phyloP scores from a whole-genome alignment of 2,329 filamentous ascomycete genomes.

The Epichloe sibirici region DNA sequence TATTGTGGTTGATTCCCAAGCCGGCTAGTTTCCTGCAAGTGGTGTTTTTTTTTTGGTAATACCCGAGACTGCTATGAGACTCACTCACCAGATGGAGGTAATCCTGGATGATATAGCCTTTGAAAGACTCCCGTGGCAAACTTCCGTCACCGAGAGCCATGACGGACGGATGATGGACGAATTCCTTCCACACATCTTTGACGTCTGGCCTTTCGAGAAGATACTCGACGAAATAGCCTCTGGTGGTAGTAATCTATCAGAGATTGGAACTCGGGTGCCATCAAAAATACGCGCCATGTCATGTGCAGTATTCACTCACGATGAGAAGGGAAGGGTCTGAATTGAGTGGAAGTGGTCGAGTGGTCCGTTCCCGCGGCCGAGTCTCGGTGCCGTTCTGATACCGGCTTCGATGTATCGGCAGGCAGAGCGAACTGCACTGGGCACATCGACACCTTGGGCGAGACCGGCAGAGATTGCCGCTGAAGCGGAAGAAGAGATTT shows the following conservation, averaged over 20 bases:
- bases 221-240: conserved; percentile 74
- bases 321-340: conserved; percentile 54
- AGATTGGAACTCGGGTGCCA: background rate
- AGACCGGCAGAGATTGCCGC: conserved; percentile 67
- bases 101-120: conserved; percentile 81
- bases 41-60: too few relatives aligned
- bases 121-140: conserved; percentile 66
- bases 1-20: too few relatives aligned
- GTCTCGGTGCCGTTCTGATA: conserved; percentile 49
- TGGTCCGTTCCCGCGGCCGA: conserved; percentile 58
- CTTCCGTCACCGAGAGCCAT: conserved; percentile 62
- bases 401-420: conserved; percentile 61
- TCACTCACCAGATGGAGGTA: conserved; percentile 76
- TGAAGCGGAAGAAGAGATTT: conserved; percentile 13
- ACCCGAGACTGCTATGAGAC: conserved; percentile 10
- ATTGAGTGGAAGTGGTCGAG: conserved; percentile 70
- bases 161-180: conserved; percentile 75
- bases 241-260: conserved; percentile 16
- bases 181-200: conserved; percentile 58
- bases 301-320: conserved; percentile 27
- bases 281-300: background rate
- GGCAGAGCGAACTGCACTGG: conserved; percentile 51
- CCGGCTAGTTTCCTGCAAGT: too few relatives aligned
- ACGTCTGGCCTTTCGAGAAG: conserved; percentile 65
- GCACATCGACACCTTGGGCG: conserved; percentile 43